Percentiles rank a stretch among this genome's conserved stretches.
These are phyloP conservation scores for Magnolia changhungtana DNA, from an alignment of 164 flowering plant genomes.

Conservation along the genomic window DNA sequence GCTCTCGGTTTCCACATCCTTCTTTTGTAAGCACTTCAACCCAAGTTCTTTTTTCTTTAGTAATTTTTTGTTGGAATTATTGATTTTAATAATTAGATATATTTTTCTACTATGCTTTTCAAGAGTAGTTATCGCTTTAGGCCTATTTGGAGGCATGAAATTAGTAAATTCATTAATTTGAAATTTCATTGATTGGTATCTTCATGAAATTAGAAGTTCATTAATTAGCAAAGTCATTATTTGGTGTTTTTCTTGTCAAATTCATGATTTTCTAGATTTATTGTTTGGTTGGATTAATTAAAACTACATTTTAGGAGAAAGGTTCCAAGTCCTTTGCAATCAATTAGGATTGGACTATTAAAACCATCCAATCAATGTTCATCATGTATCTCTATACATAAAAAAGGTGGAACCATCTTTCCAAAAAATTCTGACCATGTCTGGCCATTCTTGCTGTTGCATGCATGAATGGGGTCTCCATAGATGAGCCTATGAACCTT, in stretches of 20 bases:
- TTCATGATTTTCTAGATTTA: no score
- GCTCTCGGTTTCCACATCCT: conserved; percentile 1
- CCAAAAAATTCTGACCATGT: no score
- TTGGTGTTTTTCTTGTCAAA: no score
- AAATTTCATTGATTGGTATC: not conserved
- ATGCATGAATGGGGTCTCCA: not conserved
- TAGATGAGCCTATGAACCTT: not conserved
- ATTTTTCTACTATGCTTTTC: not conserved
- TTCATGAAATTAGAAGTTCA: no score
- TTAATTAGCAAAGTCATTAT: no score
- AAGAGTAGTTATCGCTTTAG: not conserved
- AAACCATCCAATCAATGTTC: no score
- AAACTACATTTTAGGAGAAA: no score
- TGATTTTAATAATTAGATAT: not conserved
- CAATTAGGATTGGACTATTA: no score
- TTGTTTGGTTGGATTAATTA: no score
- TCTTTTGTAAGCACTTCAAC: not conserved
- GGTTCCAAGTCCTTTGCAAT: no score
- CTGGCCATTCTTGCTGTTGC: not conserved
- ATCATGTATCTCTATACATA: no score
- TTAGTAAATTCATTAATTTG: not conserved
- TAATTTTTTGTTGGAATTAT: not conserved
- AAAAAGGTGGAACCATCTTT: no score
- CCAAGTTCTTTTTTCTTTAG: not conserved
- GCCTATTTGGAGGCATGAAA: not conserved